phyloP scores from a whole-genome alignment of 768 basidiomycete species.

The Scleroderma citrinum region DNA sequence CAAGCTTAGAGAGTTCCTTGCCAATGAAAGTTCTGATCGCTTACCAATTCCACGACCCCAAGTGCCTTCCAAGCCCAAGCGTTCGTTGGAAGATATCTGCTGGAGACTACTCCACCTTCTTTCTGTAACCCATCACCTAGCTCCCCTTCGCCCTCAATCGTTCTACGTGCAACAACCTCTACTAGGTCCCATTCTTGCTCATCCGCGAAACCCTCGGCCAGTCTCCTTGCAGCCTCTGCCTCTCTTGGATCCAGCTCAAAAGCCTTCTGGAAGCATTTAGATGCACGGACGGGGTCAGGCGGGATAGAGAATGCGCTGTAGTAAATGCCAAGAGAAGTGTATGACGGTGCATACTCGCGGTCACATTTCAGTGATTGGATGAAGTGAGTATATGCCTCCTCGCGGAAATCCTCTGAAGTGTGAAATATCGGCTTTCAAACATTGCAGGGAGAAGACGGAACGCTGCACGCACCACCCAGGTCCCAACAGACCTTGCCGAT shows the following conservation, averaged over 20 bases:
- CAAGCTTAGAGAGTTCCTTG: neutral
- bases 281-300: conserved; percentile 77
- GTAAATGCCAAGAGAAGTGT: conserved; percentile 89
- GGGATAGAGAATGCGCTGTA: conserved; percentile 69
- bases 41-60: conserved; percentile 85
- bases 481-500: conserved; percentile 75
- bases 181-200: conserved; percentile 95
- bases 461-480: conserved; percentile 49
- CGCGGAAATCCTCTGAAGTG: conserved; percentile 39
- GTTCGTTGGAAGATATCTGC: conserved; percentile 66
- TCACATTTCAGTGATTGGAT: conserved; percentile 73
- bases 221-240: conserved; percentile 71
- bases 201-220: conserved; percentile 88
- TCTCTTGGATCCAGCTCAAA: conserved; percentile 94
- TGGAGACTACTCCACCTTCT: conserved; percentile 34
- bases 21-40: conserved; percentile 21
- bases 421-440: neutral
- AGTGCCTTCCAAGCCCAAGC: conserved; percentile 98
- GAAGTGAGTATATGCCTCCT: conserved; percentile 73
- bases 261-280: conserved; percentile 96
- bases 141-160: conserved; percentile 92
- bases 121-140: conserved; percentile 49
- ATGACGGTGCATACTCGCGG: conserved; percentile 80
- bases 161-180: conserved; percentile 86
- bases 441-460: neutral